These are phyloP conservation scores for Trifolium pratense DNA, from an alignment of 306 rosid genomes.

Conservation along the genomic window DNA sequence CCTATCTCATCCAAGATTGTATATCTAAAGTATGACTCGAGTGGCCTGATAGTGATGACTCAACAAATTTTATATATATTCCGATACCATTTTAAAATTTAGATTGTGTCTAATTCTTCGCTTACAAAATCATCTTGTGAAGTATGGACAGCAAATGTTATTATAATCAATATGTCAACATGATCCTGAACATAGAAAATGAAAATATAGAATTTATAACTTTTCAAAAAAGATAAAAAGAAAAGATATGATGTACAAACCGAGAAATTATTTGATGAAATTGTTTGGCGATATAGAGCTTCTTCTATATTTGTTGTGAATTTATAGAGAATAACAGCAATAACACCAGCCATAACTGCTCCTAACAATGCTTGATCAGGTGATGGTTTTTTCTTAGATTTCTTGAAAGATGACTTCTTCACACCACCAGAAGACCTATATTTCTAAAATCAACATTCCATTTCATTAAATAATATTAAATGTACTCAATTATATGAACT, in stretches of 20 bases:
- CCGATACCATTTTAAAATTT: no score
- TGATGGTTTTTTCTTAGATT: conserved; percentile 54
- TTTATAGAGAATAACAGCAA: conserved; percentile 66
- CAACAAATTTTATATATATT: no score
- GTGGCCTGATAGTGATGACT: no score
- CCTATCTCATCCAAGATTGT: no score
- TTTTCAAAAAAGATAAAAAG: not conserved
- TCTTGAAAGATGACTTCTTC: conserved; percentile 56
- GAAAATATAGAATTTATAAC: not conserved
- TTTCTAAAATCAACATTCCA: conserved; percentile 59
- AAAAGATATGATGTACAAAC: conserved; percentile 45
- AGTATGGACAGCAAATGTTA: no score
- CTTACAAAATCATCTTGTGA: no score
- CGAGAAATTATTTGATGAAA: conserved; percentile 78
- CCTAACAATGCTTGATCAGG: conserved; percentile 79
- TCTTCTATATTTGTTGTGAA: conserved; percentile 79
- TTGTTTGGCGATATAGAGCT: conserved; percentile 64
- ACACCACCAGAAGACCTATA: conserved; percentile 74
- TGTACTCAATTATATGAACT: not conserved
- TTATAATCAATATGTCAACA: no score
- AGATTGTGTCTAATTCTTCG: no score
- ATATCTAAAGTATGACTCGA: no score
- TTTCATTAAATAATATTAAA: conserved; percentile 36
- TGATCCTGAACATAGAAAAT: not conserved
- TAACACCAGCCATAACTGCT: conserved; percentile 68